Percentiles rank a stretch among this genome's conserved stretches.
Conservation (phyloP, 129 eudicot species). For the Solidago caesia region DNA sequence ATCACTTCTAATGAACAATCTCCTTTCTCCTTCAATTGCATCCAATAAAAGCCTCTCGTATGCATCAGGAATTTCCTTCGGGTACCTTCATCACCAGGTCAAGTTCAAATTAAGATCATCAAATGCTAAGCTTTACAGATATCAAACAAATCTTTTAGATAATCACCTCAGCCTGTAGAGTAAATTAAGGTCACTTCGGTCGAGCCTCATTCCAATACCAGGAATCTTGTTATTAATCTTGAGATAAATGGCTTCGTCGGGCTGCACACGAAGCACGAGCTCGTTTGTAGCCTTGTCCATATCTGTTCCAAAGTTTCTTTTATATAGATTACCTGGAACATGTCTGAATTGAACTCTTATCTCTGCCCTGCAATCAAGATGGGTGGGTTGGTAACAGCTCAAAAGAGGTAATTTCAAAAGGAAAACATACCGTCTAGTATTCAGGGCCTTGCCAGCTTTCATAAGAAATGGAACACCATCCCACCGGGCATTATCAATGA, state of each 20-base stretch:
- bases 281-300: slow-evolving; percentile 87
- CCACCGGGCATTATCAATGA: slow-evolving; percentile 93
- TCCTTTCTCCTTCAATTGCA: slow-evolving; percentile 82
- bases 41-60: slow-evolving; percentile 84
- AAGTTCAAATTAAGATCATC: slow-evolving; percentile 7
- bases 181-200: slow-evolving; percentile 88
- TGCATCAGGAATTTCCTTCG: slow-evolving; percentile 80
- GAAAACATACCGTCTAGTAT: slow-evolving; percentile 55
- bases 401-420: neutral
- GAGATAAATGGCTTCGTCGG: slow-evolving; percentile 87
- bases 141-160: neutral
- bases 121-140: neutral
- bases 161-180: slow-evolving; percentile 66
- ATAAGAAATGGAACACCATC: slow-evolving; percentile 95
- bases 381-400: neutral
- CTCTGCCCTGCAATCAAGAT: slow-evolving; percentile 66
- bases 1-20: slow-evolving; percentile 88
- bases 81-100: slow-evolving; percentile 48
- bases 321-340: slow-evolving; percentile 89
- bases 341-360: slow-evolving; percentile 93
- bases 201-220: slow-evolving; percentile 93
- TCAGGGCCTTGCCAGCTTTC: slow-evolving; percentile 98
- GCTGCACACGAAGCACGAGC: slow-evolving; percentile 92
- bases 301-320: slow-evolving; percentile 66
- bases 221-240: slow-evolving; percentile 93